phyloP scores from a whole-genome alignment of 2,329 filamentous ascomycete genomes.

The Xylariaceae sp. region DNA sequence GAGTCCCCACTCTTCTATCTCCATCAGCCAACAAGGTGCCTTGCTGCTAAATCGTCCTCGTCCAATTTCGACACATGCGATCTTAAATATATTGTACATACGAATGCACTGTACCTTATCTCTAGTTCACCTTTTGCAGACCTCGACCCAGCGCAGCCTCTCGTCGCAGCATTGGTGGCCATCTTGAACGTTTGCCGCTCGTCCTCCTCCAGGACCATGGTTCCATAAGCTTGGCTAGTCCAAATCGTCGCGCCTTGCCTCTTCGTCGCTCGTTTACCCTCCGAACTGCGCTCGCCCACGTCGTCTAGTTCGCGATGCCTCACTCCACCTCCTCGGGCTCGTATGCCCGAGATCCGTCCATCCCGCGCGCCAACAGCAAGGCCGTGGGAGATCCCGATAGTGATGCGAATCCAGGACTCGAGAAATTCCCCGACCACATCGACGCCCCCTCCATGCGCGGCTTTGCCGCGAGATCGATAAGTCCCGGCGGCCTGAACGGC shows the following conservation, averaged over 20 bases:
- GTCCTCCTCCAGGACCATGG: constrained; percentile 16
- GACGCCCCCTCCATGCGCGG: constrained; percentile 25
- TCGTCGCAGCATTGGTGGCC: too few species aligned
- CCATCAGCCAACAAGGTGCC: too few species aligned
- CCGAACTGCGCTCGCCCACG: constrained; percentile 5
- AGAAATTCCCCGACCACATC: constrained; percentile 28
- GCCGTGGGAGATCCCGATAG: constrained; percentile 15
- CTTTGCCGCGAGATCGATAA: constrained; percentile 17
- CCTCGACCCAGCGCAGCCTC: too few species aligned
- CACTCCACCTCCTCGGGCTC: constrained; percentile 25
- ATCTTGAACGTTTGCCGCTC: too few species aligned
- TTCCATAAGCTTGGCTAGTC: constrained; percentile 14
- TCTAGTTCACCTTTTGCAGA: too few species aligned
- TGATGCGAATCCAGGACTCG: constrained; percentile 21
- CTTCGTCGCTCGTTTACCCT: constrained; percentile 22
- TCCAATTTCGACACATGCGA: too few species aligned
- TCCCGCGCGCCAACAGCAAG: constrained; percentile 22
- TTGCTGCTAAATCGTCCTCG: too few species aligned
- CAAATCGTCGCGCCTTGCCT: constrained; percentile 15
- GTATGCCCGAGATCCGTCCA: constrained; percentile 23
- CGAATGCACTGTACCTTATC: too few species aligned
- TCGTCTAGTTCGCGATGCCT: constrained; percentile 25
- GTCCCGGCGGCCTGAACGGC: constrained; percentile 21
- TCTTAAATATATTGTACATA: too few species aligned
- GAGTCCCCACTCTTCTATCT: too few species aligned